phyloP scores from a whole-genome alignment of 2,329 filamentous ascomycete genomes.

The Cladosporium austrohemisphaericum region DNA sequence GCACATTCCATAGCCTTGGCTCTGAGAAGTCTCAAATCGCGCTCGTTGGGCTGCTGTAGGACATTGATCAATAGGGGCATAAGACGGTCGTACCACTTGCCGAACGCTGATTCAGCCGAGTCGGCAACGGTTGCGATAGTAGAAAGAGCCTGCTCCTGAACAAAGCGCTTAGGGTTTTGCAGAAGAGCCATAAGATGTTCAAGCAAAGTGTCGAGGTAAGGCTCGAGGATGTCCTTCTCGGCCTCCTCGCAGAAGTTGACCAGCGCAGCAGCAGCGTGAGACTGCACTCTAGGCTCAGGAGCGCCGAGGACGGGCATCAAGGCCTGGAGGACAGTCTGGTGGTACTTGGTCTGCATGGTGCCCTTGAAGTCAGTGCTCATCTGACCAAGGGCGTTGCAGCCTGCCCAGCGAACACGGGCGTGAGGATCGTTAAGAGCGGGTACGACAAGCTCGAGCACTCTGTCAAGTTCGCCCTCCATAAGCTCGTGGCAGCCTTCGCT shows the following conservation, averaged over 20 bases:
- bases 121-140: conserved; percentile 99
- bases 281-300: conserved; percentile 88
- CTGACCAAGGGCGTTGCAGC: conserved; percentile 96
- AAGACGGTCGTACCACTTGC: conserved; percentile 89
- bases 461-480: conserved; percentile 91
- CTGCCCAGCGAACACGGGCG: conserved; percentile 92
- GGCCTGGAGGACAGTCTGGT: conserved; percentile 78
- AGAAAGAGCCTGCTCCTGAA: conserved; percentile 94
- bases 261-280: conserved; percentile 92
- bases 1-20: conserved; percentile 99
- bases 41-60: conserved; percentile 82
- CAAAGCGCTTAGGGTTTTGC: conserved; percentile 88
- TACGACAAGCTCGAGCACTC: conserved; percentile 91
- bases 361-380: conserved; percentile 99
- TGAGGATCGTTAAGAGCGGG: conserved; percentile 86
- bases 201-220: conserved; percentile 85
- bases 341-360: conserved; percentile 96
- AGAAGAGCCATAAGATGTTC: conserved; percentile 82
- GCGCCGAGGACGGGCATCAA: conserved; percentile 91
- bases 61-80: conserved; percentile 95
- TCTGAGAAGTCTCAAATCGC: conserved; percentile 84
- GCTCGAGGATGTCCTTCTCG: conserved; percentile 84
- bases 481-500: conserved; percentile 94
- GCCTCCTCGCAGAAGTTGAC: conserved; percentile 99
- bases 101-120: conserved; percentile 90